Evolutionary conservation across 2,329 filamentous ascomycete species (phyloP), one percentile per base, ranked within the genome.

Genomic region (Nannizziopsis barbatae): DNA sequence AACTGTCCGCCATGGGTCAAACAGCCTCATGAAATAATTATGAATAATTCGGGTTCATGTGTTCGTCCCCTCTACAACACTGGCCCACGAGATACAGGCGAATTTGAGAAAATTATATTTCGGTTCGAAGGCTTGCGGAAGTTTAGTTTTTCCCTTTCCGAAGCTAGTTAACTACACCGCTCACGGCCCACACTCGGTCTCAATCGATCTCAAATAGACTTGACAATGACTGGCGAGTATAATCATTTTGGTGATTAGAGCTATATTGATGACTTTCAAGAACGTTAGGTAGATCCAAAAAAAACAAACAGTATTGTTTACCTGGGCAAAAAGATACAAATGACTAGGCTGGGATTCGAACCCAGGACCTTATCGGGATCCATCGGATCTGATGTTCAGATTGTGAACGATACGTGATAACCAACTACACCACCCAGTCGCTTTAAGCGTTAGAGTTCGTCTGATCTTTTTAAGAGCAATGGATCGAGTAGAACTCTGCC

Each of bases 261-360:
- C 11, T 32, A n/a, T n/a, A n/a, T n/a, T n/a, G n/a, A n/a, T n/a
- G n/a, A n/a, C n/a, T n/a, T n/a, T n/a, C n/a, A n/a, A n/a, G n/a
- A n/a, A n/a, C n/a, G n/a, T n/a, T n/a, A n/a, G n/a, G n/a, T n/a
- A n/a, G n/a, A n/a, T n/a, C n/a, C n/a, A n/a, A 6, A 18, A 5
- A 46, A 18, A 32, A 33, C 10, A 22, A 42, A 42, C 8, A 27
- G 32, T 30, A 43, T n/a, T n/a, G n/a, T n/a, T n/a, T n/a, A n/a
- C n/a, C n/a, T n/a, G 22, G 22, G 22, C 22, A 48, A 45, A 41
- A 42, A 45, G 43, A n/a, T 18, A 46, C 12, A 15, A 10, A 32
- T 51, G 50, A 51, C 50, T 51, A 51, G 50, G 48, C 50, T 51
- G 50, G 50, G 50, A 45, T 51, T 51, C 50, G 45, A 51, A 48